phyloP scores from a whole-genome alignment of 148 eudicot genomes.

The Pharnaceum exiguum region DNA sequence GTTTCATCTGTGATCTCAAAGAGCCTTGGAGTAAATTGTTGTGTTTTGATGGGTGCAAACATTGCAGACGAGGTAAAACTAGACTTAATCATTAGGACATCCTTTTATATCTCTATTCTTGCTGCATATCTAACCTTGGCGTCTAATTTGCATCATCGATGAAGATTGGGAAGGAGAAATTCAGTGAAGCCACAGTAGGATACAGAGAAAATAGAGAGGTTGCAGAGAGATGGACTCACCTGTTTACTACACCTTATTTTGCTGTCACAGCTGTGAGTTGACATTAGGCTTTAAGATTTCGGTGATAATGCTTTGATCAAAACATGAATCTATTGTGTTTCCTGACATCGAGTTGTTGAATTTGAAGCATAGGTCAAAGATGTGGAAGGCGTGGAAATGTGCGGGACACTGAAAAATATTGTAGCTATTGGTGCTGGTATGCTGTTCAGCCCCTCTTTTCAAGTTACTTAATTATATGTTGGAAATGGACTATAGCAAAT shows the following conservation, averaged over 20 bases:
- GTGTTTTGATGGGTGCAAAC: slow-evolving; percentile 96
- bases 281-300: too few relatives aligned
- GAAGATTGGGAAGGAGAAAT: slow-evolving; percentile 89
- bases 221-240: slow-evolving; percentile 83
- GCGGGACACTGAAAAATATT: slow-evolving; percentile 94
- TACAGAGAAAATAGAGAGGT: slow-evolving; percentile 57
- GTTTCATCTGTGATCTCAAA: slow-evolving; percentile 66
- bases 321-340: background rate
- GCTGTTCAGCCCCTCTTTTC: background rate
- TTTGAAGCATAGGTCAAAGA: slow-evolving; percentile 63
- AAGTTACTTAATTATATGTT: background rate
- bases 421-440: slow-evolving; percentile 97
- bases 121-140: background rate
- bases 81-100: slow-evolving; percentile 9
- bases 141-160: too few relatives aligned
- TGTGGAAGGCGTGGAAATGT: slow-evolving; percentile 96
- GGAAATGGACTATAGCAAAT: background rate
- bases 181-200: slow-evolving; percentile 94
- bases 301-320: background rate
- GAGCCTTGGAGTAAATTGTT: slow-evolving; percentile 60
- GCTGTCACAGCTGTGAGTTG: slow-evolving; percentile 76
- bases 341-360: background rate
- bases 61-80: slow-evolving; percentile 95
- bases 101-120: background rate
- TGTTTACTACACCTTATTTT: slow-evolving; percentile 76